Evolutionary conservation across 2,329 filamentous ascomycete genomes (phyloP).

Genomic region (Niveomyces coronatus): DNA sequence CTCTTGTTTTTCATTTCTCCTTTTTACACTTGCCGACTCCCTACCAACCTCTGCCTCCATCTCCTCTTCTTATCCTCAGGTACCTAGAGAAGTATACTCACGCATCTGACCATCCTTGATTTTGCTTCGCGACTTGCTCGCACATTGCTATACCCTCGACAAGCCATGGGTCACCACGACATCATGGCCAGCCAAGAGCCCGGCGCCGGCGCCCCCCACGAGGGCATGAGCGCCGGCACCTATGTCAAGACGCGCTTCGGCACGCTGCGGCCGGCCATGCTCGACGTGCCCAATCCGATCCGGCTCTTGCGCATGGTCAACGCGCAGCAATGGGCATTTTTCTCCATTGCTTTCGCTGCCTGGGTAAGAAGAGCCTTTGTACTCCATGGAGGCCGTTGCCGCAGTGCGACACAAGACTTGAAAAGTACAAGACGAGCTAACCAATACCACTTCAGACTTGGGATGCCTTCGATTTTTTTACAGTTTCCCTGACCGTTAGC

Average conservation of each 20-base stretch:
- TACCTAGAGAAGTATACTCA: no score
- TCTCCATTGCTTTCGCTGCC: conserved; percentile 43
- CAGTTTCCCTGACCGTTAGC: conserved; percentile 48
- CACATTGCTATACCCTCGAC: neutral
- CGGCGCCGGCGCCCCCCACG: conserved; percentile 30
- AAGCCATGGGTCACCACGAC: conserved; percentile 7
- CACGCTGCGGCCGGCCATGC: conserved; percentile 47
- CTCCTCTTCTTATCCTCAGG: no score
- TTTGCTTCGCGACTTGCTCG: neutral
- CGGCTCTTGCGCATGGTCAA: conserved; percentile 37
- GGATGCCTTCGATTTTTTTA: conserved; percentile 60
- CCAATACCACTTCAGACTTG: conserved; percentile 32
- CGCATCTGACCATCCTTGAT: no score
- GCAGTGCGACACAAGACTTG: no score
- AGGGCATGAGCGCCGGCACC: conserved; percentile 36
- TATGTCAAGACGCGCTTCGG: conserved; percentile 44
- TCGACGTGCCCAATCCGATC: conserved; percentile 42
- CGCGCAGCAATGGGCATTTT: conserved; percentile 44
- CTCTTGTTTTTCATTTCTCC: no score
- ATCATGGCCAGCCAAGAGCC: conserved; percentile 15
- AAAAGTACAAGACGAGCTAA: no score
- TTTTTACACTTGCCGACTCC: no score
- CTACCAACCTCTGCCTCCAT: no score
- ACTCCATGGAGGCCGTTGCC: no score
- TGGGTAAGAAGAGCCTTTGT: conserved; percentile 41